Conservation (phyloP, 306 rosid species). For the Lathyrus sativus region DNA sequence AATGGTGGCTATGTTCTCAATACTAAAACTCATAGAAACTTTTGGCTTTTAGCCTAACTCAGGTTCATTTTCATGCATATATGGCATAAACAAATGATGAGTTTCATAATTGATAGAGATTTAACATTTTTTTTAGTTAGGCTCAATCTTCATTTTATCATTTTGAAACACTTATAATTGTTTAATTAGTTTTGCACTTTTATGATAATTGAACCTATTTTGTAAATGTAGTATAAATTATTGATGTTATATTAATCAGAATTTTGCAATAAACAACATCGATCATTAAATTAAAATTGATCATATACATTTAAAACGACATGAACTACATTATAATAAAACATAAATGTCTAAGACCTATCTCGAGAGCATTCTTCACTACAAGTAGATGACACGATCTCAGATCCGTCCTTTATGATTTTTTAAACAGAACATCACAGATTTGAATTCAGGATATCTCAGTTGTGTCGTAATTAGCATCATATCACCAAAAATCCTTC, state of each 20-base stretch:
- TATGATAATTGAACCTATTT: too few relatives aligned
- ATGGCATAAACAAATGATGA: background rate
- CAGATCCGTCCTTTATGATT: too few relatives aligned
- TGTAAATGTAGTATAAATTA: background rate
- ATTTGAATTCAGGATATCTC: too few relatives aligned
- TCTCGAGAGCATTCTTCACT: too few relatives aligned
- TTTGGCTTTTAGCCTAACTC: constrained; percentile 82
- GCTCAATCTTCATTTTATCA: constrained; percentile 1
- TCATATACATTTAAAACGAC: too few relatives aligned
- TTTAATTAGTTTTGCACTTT: background rate
- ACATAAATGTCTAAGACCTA: too few relatives aligned
- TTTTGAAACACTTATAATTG: constrained; percentile 27
- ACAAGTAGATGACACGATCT: too few relatives aligned
- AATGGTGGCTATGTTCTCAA: constrained; percentile 81
- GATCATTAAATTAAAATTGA: background rate
- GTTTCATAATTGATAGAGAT: constrained; percentile 31
- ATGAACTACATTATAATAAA: background rate
- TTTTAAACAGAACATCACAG: too few relatives aligned
- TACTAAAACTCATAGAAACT: constrained; percentile 76
- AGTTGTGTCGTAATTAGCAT: background rate
- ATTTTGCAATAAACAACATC: background rate
- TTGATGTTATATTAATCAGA: background rate
- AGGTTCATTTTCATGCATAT: background rate
- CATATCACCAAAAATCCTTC: background rate
- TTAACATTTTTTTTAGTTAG: constrained; percentile 22